Evolutionary conservation across 1,139 yeast species (phyloP).

Genomic region (Hansenula sp.): DNA sequence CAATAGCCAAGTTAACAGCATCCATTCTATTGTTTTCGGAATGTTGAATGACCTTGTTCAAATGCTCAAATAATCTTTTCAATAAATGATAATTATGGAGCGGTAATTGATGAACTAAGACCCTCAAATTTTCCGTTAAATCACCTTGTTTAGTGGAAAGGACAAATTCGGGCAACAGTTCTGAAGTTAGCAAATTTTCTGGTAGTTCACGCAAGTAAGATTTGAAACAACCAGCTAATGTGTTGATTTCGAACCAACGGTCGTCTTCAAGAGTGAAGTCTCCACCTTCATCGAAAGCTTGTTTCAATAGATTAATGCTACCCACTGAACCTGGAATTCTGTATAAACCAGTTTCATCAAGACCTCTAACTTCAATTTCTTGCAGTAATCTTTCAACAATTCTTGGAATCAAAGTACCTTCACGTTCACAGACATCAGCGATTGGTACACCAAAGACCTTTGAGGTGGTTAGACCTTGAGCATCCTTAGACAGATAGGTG

Average conservation of each 20-base stretch:
- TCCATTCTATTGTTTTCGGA: slow-evolving; percentile 74
- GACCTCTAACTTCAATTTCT: slow-evolving; percentile 78
- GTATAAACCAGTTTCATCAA: slow-evolving; percentile 89
- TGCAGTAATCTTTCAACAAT: slow-evolving; percentile 62
- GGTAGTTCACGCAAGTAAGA: slow-evolving; percentile 84
- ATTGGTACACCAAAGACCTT: slow-evolving; percentile 90
- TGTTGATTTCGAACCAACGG: slow-evolving; percentile 77
- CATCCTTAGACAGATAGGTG: slow-evolving; percentile 36
- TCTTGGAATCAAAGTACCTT: slow-evolving; percentile 56
- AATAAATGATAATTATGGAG: slow-evolving; percentile 62
- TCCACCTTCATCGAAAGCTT: slow-evolving; percentile 71
- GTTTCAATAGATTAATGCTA: slow-evolving; percentile 66
- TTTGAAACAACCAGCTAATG: slow-evolving; percentile 87
- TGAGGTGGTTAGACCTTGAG: slow-evolving; percentile 32
- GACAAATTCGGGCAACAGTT: slow-evolving; percentile 50
- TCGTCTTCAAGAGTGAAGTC: slow-evolving; percentile 63
- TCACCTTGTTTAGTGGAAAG: slow-evolving; percentile 29
- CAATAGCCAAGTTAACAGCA: slow-evolving; percentile 77
- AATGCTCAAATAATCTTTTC: slow-evolving; percentile 63
- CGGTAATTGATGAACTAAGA: slow-evolving; percentile 53
- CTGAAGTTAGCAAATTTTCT: slow-evolving; percentile 72
- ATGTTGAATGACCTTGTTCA: slow-evolving; percentile 55
- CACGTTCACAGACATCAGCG: slow-evolving; percentile 69
- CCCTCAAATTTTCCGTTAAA: slow-evolving; percentile 36
- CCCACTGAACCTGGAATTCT: slow-evolving; percentile 89